Evolutionary conservation across 2,329 filamentous ascomycete genomes (phyloP).

Genomic region (Xylariaceae sp.): DNA sequence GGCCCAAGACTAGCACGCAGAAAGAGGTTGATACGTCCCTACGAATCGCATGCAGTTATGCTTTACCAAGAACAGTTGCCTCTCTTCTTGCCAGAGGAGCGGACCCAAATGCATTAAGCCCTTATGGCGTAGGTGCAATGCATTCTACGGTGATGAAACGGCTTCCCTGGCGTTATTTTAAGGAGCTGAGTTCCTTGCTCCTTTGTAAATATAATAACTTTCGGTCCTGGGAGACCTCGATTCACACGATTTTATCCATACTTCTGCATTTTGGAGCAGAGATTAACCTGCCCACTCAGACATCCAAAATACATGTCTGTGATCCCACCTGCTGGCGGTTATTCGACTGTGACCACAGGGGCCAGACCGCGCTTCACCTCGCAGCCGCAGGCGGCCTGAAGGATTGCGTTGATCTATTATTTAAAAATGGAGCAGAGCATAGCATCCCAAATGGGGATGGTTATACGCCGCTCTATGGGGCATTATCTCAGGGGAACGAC

Average conservation of each 20-base stretch:
- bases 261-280: background rate
- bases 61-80: background rate
- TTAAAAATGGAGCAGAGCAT: background rate
- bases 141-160: background rate
- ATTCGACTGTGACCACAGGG: background rate
- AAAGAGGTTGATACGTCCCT: background rate
- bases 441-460: background rate
- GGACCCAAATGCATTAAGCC: background rate
- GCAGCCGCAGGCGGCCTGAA: background rate
- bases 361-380: background rate
- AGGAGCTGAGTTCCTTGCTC: background rate
- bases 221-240: background rate
- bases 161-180: background rate
- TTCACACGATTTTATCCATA: background rate
- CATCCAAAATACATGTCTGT: background rate
- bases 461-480: background rate
- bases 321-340: background rate
- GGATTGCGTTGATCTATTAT: background rate
- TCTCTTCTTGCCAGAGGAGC: background rate
- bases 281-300: background rate
- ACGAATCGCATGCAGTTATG: background rate
- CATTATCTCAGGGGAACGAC: background rate
- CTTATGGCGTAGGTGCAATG: background rate
- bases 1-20: background rate
- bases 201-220: background rate